Conservation (phyloP, 768 basidiomycete species). For the Tricholoma bakamatsutake region DNA sequence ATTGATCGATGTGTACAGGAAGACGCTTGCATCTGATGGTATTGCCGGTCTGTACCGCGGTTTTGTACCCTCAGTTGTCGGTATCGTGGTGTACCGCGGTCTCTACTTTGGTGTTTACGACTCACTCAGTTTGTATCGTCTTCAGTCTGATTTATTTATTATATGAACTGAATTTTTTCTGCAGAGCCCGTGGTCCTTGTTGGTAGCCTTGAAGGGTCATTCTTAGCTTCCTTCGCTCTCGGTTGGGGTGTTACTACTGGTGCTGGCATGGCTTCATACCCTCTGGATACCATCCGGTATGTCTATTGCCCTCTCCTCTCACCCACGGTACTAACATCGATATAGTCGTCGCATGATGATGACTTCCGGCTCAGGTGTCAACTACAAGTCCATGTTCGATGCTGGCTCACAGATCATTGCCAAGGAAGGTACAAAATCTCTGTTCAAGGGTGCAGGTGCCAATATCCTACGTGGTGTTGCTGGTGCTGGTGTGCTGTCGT, state of each 20-base stretch:
- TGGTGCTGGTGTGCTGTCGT: constrained; percentile 97
- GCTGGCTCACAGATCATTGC: constrained; percentile 87
- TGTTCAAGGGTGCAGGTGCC: constrained; percentile 99
- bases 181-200: constrained; percentile 95
- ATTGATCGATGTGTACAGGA: constrained; percentile 93
- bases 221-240: constrained; percentile 94
- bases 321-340: constrained; percentile 11
- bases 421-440: constrained; percentile 92
- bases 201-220: constrained; percentile 91
- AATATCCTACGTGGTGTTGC: constrained; percentile 98
- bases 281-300: constrained; percentile 86
- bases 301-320: constrained; percentile 14
- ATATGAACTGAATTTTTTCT: constrained; percentile 12
- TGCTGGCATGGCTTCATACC: constrained; percentile 98
- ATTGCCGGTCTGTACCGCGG: constrained; percentile 99
- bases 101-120: constrained; percentile 98
- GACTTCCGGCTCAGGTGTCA: constrained; percentile 91
- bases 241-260: constrained; percentile 99
- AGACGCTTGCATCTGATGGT: constrained; percentile 97
- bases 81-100: constrained; percentile 99
- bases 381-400: constrained; percentile 99
- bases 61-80: constrained; percentile 97
- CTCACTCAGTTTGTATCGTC: constrained; percentile 66
- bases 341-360: constrained; percentile 99
- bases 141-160: neutral